Evolutionary conservation across 371 early-diverging fungal species (phyloP).

Genomic region (Mucor velutinosus): DNA sequence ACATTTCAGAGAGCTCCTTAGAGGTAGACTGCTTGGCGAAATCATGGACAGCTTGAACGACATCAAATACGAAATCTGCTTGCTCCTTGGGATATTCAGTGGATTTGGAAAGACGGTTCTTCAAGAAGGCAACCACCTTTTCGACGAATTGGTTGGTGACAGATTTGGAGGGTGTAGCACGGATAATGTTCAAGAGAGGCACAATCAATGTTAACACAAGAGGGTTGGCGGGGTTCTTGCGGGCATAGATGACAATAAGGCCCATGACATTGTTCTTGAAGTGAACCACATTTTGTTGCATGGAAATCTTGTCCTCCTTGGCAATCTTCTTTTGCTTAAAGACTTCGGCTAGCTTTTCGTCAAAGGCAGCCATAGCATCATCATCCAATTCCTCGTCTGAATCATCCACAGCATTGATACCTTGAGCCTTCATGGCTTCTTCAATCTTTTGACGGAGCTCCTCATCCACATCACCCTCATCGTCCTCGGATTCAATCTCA

Average conservation of each 20-base stretch:
- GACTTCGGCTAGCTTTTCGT: constrained; percentile 88
- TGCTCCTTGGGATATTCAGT: constrained; percentile 64
- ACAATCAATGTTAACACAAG: constrained; percentile 72
- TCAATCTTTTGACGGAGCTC: constrained; percentile 69
- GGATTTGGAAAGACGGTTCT: constrained; percentile 61
- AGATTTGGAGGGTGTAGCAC: constrained; percentile 54
- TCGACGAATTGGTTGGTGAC: constrained; percentile 69
- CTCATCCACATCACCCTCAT: constrained; percentile 62
- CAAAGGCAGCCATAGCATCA: constrained; percentile 91
- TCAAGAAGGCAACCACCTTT: constrained; percentile 66
- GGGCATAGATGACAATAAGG: constrained; percentile 76
- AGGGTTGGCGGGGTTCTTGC: constrained; percentile 69
- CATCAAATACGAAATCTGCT: constrained; percentile 56
- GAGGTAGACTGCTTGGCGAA: constrained; percentile 59
- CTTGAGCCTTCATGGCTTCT: constrained; percentile 65
- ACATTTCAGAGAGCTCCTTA: constrained; percentile 50
- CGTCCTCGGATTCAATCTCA: constrained; percentile 31
- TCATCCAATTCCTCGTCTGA: constrained; percentile 79
- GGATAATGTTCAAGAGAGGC: constrained; percentile 67
- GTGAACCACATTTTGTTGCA: constrained; percentile 76
- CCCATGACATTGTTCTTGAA: constrained; percentile 90
- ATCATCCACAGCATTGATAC: constrained; percentile 47
- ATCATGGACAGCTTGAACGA: constrained; percentile 72
- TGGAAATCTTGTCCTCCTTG: constrained; percentile 62
- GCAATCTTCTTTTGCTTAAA: constrained; percentile 81